Evolutionary conservation across 257 asterid species (phyloP).

Genomic region (Jasminum sambac): DNA sequence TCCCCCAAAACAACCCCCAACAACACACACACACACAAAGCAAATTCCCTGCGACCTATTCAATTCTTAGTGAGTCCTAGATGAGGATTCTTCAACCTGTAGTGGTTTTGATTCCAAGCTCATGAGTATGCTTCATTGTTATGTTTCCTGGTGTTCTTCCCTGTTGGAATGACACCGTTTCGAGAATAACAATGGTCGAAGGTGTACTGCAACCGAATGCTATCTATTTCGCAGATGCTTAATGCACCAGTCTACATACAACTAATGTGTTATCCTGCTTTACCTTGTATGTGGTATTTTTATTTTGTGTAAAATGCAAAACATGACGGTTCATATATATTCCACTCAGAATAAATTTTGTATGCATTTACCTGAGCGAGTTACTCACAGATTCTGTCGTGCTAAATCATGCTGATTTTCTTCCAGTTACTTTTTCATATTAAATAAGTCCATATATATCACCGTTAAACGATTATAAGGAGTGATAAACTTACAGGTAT

Average conservation of each 20-base stretch:
- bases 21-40: no score
- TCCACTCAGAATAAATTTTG: not conserved
- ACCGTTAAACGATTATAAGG: slow-evolving; percentile 13
- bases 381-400: not conserved
- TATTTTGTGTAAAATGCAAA: not conserved
- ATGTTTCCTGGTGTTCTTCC: not conserved
- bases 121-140: slow-evolving; percentile 1
- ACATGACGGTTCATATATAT: slow-evolving; percentile 22
- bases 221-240: slow-evolving; percentile 7
- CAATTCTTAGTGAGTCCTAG: slow-evolving; percentile 15
- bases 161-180: not conserved
- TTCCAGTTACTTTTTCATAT: not conserved
- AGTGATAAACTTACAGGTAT: slow-evolving; percentile 59
- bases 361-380: not conserved
- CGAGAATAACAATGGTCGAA: not conserved
- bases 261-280: slow-evolving; percentile 6
- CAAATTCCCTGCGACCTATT: slow-evolving; percentile 9
- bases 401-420: not conserved
- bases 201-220: not conserved
- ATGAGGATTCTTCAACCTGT: slow-evolving; percentile 14
- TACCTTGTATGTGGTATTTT: slow-evolving; percentile 7
- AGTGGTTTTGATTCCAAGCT: not conserved
- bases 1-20: no score
- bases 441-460: slow-evolving; percentile 11
- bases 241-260: slow-evolving; percentile 6